Evolutionary conservation across 768 basidiomycete species (phyloP), one percentile per base, ranked within the genome.

Genomic region (Pisolithus albus): DNA sequence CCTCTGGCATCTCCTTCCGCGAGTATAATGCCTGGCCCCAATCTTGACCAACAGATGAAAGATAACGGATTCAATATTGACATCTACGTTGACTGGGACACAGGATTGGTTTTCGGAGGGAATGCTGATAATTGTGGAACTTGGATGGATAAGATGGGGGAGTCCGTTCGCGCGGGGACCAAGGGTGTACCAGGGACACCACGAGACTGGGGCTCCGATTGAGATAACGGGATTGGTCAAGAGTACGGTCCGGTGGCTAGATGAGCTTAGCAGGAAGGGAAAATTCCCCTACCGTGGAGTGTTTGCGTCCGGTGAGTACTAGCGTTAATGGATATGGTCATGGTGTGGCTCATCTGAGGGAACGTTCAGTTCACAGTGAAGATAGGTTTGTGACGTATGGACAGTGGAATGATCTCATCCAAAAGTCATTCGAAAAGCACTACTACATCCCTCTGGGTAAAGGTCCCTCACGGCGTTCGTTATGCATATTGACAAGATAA

Each of bases 101-200:
- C 91, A 1, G 96, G 96, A 1, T 67, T 98, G 54, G 81, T 95
- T 58, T 75, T 82, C 53, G 96, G 96, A 24, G 96, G 96, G 7
- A 98, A 83, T 66, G 70, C 72, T 50, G 69, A 77, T 61, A 95
- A 95, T 60, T 94, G 92, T 64, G 92, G 92, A 10, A 94, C 92
- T 1, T 95, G 92, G 92, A 92, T 92, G 92, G 92, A 95, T 73
- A 95, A 95, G 78, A 94, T 94, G 92, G 96, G 96, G 41, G 92
- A 95, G 64, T 92, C 89, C 2, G 75, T 73, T 53, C 89, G 83
- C 59, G 95, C 96, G 4, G 91, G 92, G 1, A 97, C 87, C 49
- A 96, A 94, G 69, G 96, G 96, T 26, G 68, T 87, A 28, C 96
- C 96, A n/a, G 96, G 92, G 9, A 95, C 94, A 0, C 94, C 96